A percentile compares a stretch with the other conserved stretches of the same genome.
Conservation (phyloP, 2,329 filamentous ascomycete species). For the Fusarium sp. region DNA sequence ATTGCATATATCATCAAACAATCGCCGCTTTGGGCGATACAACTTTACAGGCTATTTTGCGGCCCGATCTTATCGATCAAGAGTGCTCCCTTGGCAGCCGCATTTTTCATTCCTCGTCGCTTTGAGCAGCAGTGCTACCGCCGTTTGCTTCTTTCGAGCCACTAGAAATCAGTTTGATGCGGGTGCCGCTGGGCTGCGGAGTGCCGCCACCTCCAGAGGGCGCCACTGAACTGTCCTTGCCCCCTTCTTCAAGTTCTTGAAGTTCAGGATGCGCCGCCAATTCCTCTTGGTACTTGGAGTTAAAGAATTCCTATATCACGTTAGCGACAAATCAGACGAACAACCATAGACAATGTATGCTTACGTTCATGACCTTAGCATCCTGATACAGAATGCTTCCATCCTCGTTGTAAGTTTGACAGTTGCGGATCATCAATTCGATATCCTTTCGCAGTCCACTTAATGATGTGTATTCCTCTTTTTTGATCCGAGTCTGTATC, state of each 20-base stretch:
- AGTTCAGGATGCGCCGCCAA: slow-evolving; percentile 65
- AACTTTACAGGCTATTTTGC: slow-evolving; percentile 20
- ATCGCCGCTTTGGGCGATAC: slow-evolving; percentile 28
- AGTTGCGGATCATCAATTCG: slow-evolving; percentile 86
- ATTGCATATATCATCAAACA: slow-evolving; percentile 47
- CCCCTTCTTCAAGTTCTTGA: slow-evolving; percentile 62
- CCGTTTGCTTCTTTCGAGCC: slow-evolving; percentile 51
- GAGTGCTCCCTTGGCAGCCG: neutral
- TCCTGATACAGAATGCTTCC: slow-evolving; percentile 91
- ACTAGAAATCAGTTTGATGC: slow-evolving; percentile 75
- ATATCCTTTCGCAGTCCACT: slow-evolving; percentile 86
- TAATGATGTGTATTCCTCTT: slow-evolving; percentile 87
- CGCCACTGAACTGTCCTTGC: slow-evolving; percentile 51
- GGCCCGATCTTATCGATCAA: slow-evolving; percentile 1
- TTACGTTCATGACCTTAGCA: slow-evolving; percentile 90
- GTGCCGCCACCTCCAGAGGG: slow-evolving; percentile 71
- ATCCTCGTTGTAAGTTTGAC: slow-evolving; percentile 96
- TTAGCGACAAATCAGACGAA: slow-evolving; percentile 45
- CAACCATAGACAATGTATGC: neutral
- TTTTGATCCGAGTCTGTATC: slow-evolving; percentile 95
- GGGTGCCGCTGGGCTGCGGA: slow-evolving; percentile 69
- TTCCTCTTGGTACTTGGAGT: slow-evolving; percentile 62
- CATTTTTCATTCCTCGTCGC: slow-evolving; percentile 61
- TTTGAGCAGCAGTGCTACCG: slow-evolving; percentile 55
- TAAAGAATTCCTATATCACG: slow-evolving; percentile 64